Conservation (phyloP, 352 stramenopile species). For the Globisporangium nagaii region DNA sequence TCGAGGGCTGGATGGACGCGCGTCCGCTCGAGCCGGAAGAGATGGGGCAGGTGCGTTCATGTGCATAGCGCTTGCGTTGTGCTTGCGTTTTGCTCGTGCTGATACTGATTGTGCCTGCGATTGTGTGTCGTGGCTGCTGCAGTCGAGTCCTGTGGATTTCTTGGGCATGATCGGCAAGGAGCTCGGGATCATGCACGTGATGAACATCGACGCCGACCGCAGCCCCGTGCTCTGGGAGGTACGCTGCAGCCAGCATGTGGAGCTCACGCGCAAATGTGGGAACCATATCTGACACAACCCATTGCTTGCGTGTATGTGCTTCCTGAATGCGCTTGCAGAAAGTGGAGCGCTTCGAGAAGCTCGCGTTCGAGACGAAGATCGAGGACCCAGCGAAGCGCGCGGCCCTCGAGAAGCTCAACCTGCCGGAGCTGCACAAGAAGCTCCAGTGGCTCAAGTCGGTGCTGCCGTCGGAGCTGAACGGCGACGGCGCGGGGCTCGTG, state of each 20-base stretch:
- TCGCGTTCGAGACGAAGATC: constrained; percentile 60
- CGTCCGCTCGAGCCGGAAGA: constrained; percentile 80
- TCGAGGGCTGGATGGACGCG: constrained; percentile 89
- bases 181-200: constrained; percentile 84
- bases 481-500: constrained; percentile 52
- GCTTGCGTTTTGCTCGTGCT: background rate
- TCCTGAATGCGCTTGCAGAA: constrained; percentile 34
- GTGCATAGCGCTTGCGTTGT: too few relatives aligned
- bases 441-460: constrained; percentile 81
- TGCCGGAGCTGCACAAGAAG: constrained; percentile 52
- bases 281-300: too few relatives aligned
- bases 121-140: background rate
- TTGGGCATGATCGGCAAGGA: constrained; percentile 83
- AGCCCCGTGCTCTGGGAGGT: constrained; percentile 65
- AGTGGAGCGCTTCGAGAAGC: constrained; percentile 72
- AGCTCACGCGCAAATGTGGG: too few relatives aligned
- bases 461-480: constrained; percentile 67
- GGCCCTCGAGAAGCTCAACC: constrained; percentile 54
- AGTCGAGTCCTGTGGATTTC: constrained; percentile 73
- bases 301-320: constrained; percentile 8
- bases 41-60: constrained; percentile 55
- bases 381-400: constrained; percentile 52
- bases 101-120: background rate
- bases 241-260: too few relatives aligned
- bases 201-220: constrained; percentile 66